Evolutionary conservation across 345 rosid species (phyloP), one percentile per base, ranked within the genome.

Genomic region (Clarkia xantiana): DNA sequence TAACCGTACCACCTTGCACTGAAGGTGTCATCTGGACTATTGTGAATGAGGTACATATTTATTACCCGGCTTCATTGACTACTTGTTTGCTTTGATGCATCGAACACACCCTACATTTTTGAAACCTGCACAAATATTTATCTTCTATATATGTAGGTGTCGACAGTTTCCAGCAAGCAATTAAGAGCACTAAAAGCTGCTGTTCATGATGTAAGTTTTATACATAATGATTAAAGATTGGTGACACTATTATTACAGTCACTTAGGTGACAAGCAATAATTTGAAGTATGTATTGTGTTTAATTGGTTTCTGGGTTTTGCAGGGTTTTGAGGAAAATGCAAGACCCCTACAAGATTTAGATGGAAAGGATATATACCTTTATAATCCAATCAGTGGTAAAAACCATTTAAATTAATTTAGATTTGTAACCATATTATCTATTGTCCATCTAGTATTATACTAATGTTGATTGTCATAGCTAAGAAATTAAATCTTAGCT

Each of bases 21-120:
- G 83, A 85, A 67, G 93, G 88, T 6, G 77, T 79, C 42, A 36
- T 77, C 47, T 86, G 95, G 95, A 86, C 84, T 7, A 41, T 82
- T 15, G 51, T 63, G 18, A 60, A 66, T 34, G 68, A 55, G 83
- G 91, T 79, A 52, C 12, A 14, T n/a, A n/a, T n/a, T n/a, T n/a
- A 9, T 1, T 4, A 10, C 1, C 4, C 5, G 5, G 9, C 36
- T 7, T 29, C 8, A n/a, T n/a, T n/a, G n/a, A n/a, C n/a, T n/a
- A n/a, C n/a, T n/a, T n/a, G n/a, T n/a, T n/a, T n/a, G n/a, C n/a
- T n/a, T n/a, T n/a, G n/a, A n/a, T n/a, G 9, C 8, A 29, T 10
- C 36, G 8, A 29, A 29, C 36, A 29, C 36, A 7, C 36, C 36
- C 36, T 29, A 29, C 5, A 3, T 22, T 2, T 29, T 7, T n/a